Evolutionary conservation across 2,329 filamentous ascomycete species (phyloP).

Genomic region (Colletotrichum musicola): DNA sequence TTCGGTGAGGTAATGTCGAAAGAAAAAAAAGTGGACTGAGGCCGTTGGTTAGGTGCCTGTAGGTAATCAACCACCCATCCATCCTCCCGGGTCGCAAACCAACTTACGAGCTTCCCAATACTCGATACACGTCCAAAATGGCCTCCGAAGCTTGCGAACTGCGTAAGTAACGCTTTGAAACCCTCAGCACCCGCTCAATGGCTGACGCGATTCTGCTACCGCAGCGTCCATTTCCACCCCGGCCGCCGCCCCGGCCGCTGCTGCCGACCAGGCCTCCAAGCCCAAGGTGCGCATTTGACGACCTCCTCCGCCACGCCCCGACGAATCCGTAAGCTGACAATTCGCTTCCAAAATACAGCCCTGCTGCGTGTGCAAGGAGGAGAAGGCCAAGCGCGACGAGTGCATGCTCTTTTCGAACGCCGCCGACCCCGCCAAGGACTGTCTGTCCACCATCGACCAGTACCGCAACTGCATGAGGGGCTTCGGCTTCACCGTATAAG

Average conservation of each 20-base stretch:
- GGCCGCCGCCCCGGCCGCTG: slow-evolving; percentile 46
- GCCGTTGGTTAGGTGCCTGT: not conserved
- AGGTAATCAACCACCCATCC: not conserved
- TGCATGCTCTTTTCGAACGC: slow-evolving; percentile 98
- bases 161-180: slow-evolving; percentile 42
- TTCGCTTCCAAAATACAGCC: slow-evolving; percentile 66
- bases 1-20: slow-evolving; percentile 25
- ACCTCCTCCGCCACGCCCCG: not conserved
- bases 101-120: slow-evolving; percentile 9
- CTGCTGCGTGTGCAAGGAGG: slow-evolving; percentile 97
- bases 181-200: not conserved
- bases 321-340: slow-evolving; percentile 15
- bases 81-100: slow-evolving; percentile 9
- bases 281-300: slow-evolving; percentile 54
- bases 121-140: slow-evolving; percentile 42
- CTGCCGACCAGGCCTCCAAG: slow-evolving; percentile 51
- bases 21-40: slow-evolving; percentile 40
- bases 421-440: slow-evolving; percentile 85
- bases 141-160: slow-evolving; percentile 46
- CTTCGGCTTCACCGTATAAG: slow-evolving; percentile 83
- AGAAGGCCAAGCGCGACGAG: slow-evolving; percentile 93
- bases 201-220: slow-evolving; percentile 7
- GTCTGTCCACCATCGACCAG: slow-evolving; percentile 83
- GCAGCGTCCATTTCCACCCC: slow-evolving; percentile 45
- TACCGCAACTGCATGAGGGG: slow-evolving; percentile 95